phyloP scores from a whole-genome alignment of 176 grass and related monocot species.

The Zea luxurians region DNA sequence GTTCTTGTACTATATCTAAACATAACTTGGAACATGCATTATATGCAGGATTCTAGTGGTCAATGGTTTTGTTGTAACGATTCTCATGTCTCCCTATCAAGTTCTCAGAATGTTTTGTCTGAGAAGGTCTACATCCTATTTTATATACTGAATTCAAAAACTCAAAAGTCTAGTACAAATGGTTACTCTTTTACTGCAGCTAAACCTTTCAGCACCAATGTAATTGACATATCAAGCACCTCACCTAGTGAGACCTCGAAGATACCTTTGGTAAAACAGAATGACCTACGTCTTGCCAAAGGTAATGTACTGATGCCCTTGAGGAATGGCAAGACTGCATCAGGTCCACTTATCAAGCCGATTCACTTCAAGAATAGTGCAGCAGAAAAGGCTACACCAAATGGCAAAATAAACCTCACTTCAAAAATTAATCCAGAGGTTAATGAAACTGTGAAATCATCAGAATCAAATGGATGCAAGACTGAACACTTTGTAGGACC shows the following conservation, averaged over 20 bases:
- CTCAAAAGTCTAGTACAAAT: conserved; percentile 64
- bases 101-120: conserved; percentile 81
- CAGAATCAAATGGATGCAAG: conserved; percentile 20
- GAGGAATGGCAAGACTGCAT: conserved; percentile 65
- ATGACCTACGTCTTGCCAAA: conserved; percentile 54
- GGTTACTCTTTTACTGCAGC: conserved; percentile 58
- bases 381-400: conserved; percentile 52
- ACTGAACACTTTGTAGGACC: conserved; percentile 33
- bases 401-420: conserved; percentile 52
- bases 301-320: conserved; percentile 21
- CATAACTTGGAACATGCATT: conserved; percentile 31
- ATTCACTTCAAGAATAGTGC: conserved; percentile 69
- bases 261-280: conserved; percentile 55
- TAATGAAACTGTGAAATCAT: conserved; percentile 11
- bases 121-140: conserved; percentile 99
- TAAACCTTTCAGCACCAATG: conserved; percentile 72
- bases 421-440: conserved; percentile 45
- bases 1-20: conserved; percentile 24
- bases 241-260: conserved; percentile 55
- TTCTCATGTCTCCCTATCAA: conserved; percentile 86
- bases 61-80: conserved; percentile 97
- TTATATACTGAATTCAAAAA: conserved; percentile 75
- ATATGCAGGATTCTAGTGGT: conserved; percentile 73
- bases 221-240: conserved; percentile 43
- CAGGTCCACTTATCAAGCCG: conserved; percentile 62